Conservation (phyloP, 495 filamentous ascomycete species). For the Aspergillus sclerotiicarbonarius region DNA sequence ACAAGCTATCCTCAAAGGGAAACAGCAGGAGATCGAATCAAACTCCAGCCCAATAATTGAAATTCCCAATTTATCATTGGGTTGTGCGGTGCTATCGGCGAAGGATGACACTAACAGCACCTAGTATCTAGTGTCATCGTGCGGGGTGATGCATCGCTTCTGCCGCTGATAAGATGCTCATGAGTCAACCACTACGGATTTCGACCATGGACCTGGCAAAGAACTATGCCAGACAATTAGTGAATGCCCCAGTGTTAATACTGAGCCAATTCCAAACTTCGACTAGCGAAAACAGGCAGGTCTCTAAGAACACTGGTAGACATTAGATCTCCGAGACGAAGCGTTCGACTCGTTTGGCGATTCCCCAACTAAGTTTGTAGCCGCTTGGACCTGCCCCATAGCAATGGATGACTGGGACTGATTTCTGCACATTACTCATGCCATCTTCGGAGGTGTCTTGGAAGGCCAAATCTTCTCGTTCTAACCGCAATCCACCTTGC, state of each 20-base stretch:
- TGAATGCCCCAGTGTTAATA: too few species aligned
- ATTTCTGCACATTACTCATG: not conserved
- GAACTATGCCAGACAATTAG: too few species aligned
- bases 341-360: constrained; percentile 13
- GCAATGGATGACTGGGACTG: constrained; percentile 44
- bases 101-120: not conserved
- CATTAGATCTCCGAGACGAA: not conserved
- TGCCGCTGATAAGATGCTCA: not conserved
- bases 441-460: not conserved
- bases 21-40: constrained; percentile 6
- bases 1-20: constrained; percentile 7
- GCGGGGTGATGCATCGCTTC: not conserved
- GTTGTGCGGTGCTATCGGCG: not conserved
- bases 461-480: constrained; percentile 2
- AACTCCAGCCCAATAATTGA: not conserved
- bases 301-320: too few species aligned
- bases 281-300: too few species aligned
- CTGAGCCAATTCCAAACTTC: too few species aligned
- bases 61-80: not conserved
- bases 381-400: constrained; percentile 53
- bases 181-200: too few species aligned
- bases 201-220: too few species aligned
- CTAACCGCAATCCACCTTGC: constrained; percentile 21
- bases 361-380: constrained; percentile 31
- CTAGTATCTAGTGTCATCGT: not conserved